These are phyloP conservation scores for Flaveria sonorensis DNA, from an alignment of 129 eudicot genomes.

Conservation along the genomic window DNA sequence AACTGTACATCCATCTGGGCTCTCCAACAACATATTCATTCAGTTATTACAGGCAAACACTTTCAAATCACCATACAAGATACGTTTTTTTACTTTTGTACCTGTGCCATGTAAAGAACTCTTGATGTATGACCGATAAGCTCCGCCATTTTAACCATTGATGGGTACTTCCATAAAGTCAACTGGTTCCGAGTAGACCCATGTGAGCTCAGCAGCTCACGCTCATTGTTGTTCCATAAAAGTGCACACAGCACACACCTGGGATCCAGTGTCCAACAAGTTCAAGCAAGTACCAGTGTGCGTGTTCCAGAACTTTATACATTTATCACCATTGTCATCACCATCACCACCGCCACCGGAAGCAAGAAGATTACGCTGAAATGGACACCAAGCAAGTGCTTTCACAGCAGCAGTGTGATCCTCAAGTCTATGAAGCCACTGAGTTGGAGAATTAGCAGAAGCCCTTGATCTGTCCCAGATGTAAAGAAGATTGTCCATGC, in stretches of 20 bases:
- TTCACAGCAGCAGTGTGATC: neutral
- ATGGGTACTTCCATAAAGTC: neutral
- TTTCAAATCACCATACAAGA: neutral
- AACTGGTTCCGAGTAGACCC: neutral
- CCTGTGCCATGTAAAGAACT: neutral
- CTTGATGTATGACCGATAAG: neutral
- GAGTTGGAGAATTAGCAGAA: neutral
- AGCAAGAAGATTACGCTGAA: neutral
- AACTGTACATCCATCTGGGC: conserved; percentile 89
- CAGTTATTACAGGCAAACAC: neutral
- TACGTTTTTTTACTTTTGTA: too few relatives aligned
- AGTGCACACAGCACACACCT: neutral
- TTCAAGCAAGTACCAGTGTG: neutral
- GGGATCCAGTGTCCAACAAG: neutral
- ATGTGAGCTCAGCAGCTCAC: neutral
- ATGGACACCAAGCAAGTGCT: neutral
- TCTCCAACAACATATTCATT: conserved; percentile 27
- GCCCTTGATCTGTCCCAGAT: neutral
- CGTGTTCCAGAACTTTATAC: neutral
- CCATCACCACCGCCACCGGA: neutral
- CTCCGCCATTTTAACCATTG: neutral
- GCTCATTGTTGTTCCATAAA: neutral
- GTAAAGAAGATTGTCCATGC: neutral
- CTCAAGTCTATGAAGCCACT: neutral
- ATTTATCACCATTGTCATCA: neutral